Conservation (phyloP, 2,329 filamentous ascomycete species). For the Daldinia eschscholtzii region DNA sequence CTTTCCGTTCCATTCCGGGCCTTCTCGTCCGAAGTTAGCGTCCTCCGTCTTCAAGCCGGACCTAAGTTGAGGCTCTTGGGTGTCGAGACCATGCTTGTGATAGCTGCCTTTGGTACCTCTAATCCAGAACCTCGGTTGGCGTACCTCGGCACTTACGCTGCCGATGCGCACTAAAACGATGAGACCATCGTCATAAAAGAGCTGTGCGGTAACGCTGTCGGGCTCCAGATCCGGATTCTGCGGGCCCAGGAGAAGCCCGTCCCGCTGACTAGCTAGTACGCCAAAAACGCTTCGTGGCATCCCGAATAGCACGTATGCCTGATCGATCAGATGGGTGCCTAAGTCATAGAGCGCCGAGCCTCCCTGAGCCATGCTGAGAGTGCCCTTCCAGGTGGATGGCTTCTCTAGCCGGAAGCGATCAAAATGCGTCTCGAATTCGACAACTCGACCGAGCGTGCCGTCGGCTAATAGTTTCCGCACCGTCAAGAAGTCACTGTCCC, state of each 20-base stretch:
- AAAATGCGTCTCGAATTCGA: constrained; percentile 85
- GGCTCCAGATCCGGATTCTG: constrained; percentile 61
- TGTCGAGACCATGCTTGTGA: constrained; percentile 77
- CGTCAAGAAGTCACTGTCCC: constrained; percentile 82
- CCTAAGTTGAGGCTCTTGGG: constrained; percentile 81
- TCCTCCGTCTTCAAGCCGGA: constrained; percentile 72
- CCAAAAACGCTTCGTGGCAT: constrained; percentile 75
- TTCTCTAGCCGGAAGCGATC: constrained; percentile 76
- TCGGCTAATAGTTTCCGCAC: constrained; percentile 73
- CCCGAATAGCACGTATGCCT: constrained; percentile 78
- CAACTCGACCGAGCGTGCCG: constrained; percentile 74
- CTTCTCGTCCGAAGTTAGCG: constrained; percentile 74
- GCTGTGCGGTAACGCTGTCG: constrained; percentile 72
- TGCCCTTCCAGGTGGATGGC: constrained; percentile 75
- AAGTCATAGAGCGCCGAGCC: constrained; percentile 80
- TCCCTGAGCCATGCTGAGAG: constrained; percentile 69
- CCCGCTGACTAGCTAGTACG: constrained; percentile 75
- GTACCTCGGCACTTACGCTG: constrained; percentile 75
- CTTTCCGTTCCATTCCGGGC: constrained; percentile 67
- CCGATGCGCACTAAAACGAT: constrained; percentile 77
- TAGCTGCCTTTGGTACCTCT: constrained; percentile 80
- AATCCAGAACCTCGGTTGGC: constrained; percentile 82
- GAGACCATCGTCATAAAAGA: constrained; percentile 74
- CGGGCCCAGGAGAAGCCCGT: constrained; percentile 54
- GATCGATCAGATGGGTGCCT: constrained; percentile 81